Base-by-base conservation (phyloP, 257 asterid species). In the Solanum acaule region DNA sequence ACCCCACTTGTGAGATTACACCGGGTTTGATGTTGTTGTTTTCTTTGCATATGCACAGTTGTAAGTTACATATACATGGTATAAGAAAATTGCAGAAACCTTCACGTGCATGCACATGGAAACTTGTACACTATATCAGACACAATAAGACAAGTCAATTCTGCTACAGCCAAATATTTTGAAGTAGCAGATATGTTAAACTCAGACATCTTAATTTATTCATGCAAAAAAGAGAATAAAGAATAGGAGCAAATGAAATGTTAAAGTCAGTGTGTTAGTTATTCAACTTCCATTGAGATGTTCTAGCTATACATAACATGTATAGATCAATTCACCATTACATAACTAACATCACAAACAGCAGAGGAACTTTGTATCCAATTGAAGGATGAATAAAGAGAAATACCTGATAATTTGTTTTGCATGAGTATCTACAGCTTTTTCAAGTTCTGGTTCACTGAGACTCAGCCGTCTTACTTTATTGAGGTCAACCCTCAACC, bases 401-500 rank as follows among this genome's bases (percentile, higher is more conserved):
- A 83, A 23, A 42, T 92, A 97, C 99, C 98, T 96, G 61, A 95
- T 92, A 27, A 97, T 92, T 8, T 89, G 90, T 88, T 90, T 91
- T 84, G 90, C 90, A 77, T 88, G 91, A 88, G 90, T 90, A 40
- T 34, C 38, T 46, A 92, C 91, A 85, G 97, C 96, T 81, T 93
- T 93, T 72, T 93, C 94, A 87, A 94, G 92, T 73, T 91, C 93
- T 88, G 83, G 92, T 92, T 95, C 98, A 67, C 98, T 94, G 84
- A 95, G 94, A 91, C 98, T 95, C 91, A 95, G 94, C 83, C 98
- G 95, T 88, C 95, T 93, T 82, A 92, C 98, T 90, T 92, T 92
- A 86, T 88, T 82, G 84, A 90, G 91, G 88, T 93, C 95, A 84
- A 90, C 86, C 86, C 82, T 91, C 87, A 95, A 89, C 95, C 94